Evolutionary conservation across 306 rosid genomes (phyloP), one percentile per base, ranked within the genome.

Genomic region (Begonia peltatifolia): DNA sequence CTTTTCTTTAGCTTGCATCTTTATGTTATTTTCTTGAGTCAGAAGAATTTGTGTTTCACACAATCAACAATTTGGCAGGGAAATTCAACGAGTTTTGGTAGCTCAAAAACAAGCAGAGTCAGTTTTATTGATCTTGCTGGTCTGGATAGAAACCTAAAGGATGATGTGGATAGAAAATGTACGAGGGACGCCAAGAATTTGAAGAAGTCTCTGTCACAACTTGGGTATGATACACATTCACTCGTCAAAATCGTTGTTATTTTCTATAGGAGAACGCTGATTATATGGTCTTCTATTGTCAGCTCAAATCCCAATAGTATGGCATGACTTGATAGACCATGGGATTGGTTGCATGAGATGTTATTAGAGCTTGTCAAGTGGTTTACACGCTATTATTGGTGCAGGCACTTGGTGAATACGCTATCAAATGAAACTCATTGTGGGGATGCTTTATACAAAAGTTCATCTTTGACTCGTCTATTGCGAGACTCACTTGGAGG

Each of bases 121-220:
- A 80, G 79, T 79, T 68, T 92, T 64, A 69, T 92, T 56, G 96
- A 92, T 81, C 94, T 92, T 62, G 99, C 94, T 54, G 99, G 94
- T 46, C 59, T 73, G 59, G 94, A 86, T 61, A 74, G 76, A 64
- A 83, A 81, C 55, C 79, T 73, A 68, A 71, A 53, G 23, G 92
- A 80, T 35, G 88, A 71, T 38, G 68, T 59, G 54, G 80, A 82
- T 46, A 81, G 76, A 67, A 70, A 76, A 62, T 63, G 72, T 63
- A 47, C 71, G 35, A 86, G 57, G 75, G 99, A 86, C 77, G 67
- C 55, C 35, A 86, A 68, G 68, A 55, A 61, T 63, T 72, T 92
- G 46, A 92, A 83, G 73, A 86, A 92, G 77, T 92, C 99, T 23
- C 70, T 92, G 66, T 79, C 93, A 30, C 79, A 74, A 12, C 93